Evolutionary conservation across 1,284 basidiomycete genomes (phyloP).

Genomic region (Ceratobasidium sp.): DNA sequence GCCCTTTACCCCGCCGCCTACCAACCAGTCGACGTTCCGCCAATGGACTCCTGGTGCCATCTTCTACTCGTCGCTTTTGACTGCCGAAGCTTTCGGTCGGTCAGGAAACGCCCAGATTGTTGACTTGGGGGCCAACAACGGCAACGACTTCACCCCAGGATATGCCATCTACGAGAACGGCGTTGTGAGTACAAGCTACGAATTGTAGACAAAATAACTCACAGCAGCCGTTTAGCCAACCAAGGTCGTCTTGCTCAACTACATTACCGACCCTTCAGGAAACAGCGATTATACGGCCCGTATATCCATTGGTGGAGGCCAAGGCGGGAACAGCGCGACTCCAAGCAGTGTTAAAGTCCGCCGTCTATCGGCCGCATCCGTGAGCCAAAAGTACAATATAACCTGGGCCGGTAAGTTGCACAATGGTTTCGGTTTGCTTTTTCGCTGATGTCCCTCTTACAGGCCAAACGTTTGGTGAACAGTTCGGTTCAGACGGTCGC

Average conservation of each 20-base stretch:
- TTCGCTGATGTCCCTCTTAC: constrained; percentile 44
- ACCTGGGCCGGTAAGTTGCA: constrained; percentile 69
- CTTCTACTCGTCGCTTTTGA: constrained; percentile 66
- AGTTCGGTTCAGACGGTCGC: constrained; percentile 70
- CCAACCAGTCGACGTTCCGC: constrained; percentile 63
- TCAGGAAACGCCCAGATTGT: constrained; percentile 54
- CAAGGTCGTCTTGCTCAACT: constrained; percentile 74
- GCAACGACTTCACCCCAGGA: constrained; percentile 64
- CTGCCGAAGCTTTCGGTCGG: constrained; percentile 55
- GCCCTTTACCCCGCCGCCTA: constrained; percentile 65
- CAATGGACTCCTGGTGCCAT: constrained; percentile 71
- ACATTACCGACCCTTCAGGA: constrained; percentile 61
- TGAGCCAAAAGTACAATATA: constrained; percentile 71
- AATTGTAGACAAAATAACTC: constrained; percentile 46
- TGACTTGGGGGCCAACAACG: constrained; percentile 61
- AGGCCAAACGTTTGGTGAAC: constrained; percentile 68
- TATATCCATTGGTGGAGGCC: constrained; percentile 56
- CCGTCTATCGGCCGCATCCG: constrained; percentile 58
- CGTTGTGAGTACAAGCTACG: constrained; percentile 39
- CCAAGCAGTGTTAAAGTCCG: constrained; percentile 62
- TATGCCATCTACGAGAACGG: constrained; percentile 77
- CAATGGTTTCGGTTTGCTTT: too few relatives aligned
- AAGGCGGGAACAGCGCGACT: constrained; percentile 51
- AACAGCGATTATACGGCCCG: constrained; percentile 59
- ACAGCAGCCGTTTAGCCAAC: constrained; percentile 49